phyloP scores from a whole-genome alignment of 768 basidiomycete genomes.

The Mycena leptocephala region DNA sequence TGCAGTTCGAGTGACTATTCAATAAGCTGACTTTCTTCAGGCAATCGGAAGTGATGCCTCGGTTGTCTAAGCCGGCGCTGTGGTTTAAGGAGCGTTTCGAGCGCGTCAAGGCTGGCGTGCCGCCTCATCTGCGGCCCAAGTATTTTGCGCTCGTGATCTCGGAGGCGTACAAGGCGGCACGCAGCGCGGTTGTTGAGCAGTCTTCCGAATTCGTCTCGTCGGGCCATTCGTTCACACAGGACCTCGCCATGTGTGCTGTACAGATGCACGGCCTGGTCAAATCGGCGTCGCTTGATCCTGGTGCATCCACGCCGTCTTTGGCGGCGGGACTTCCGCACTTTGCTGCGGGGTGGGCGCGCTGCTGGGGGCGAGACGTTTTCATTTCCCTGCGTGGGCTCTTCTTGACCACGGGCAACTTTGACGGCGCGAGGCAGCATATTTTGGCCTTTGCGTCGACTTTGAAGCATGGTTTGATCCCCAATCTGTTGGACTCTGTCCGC shows the following conservation, averaged over 20 bases:
- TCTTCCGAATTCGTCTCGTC: slow-evolving; percentile 88
- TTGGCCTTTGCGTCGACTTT: slow-evolving; percentile 93
- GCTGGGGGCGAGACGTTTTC: slow-evolving; percentile 97
- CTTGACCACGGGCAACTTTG: slow-evolving; percentile 92
- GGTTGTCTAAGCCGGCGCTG: slow-evolving; percentile 76
- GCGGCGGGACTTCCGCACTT: slow-evolving; percentile 98
- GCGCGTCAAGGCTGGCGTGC: slow-evolving; percentile 78
- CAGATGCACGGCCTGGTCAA: slow-evolving; percentile 95
- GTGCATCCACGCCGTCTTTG: slow-evolving; percentile 80
- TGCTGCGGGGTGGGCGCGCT: slow-evolving; percentile 92
- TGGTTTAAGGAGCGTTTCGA: slow-evolving; percentile 96
- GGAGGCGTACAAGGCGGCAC: slow-evolving; percentile 93
- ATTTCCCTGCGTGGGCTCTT: slow-evolving; percentile 96
- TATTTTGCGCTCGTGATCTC: slow-evolving; percentile 95
- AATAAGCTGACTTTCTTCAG: slow-evolving; percentile 54
- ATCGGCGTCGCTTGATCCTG: slow-evolving; percentile 91
- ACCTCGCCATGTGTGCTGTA: slow-evolving; percentile 87
- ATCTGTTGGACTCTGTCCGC: slow-evolving; percentile 91
- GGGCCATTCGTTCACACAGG: slow-evolving; percentile 92
- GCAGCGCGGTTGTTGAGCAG: slow-evolving; percentile 87
- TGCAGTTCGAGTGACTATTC: background rate
- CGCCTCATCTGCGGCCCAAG: slow-evolving; percentile 94
- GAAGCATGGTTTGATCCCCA: slow-evolving; percentile 97
- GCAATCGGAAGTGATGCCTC: slow-evolving; percentile 75
- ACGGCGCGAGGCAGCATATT: slow-evolving; percentile 91